phyloP scores from a whole-genome alignment of 495 filamentous ascomycete genomes.

The Podospora appendiculata region DNA sequence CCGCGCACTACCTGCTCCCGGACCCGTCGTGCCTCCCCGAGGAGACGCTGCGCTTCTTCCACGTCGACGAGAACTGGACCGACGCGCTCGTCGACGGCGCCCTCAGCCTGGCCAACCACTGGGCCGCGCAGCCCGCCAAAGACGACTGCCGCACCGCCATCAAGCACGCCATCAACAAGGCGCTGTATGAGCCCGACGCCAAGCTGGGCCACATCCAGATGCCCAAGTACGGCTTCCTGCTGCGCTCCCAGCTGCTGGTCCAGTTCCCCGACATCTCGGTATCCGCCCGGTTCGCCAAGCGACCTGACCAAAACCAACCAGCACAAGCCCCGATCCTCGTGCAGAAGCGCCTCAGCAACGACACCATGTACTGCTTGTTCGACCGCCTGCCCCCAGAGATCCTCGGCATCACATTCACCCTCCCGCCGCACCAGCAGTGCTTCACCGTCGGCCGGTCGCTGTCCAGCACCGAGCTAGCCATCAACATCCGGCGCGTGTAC shows the following conservation, averaged over 20 bases:
- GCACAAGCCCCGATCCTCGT: constrained; percentile 6
- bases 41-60: constrained; percentile 39
- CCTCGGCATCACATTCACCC: constrained; percentile 9
- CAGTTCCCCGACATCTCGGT: constrained; percentile 11
- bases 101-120: constrained; percentile 35
- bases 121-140: constrained; percentile 3
- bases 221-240: constrained; percentile 8
- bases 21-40: constrained; percentile 29
- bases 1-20: constrained; percentile 31
- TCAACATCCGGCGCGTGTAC: background rate
- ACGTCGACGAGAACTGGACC: constrained; percentile 37
- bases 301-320: background rate
- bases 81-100: constrained; percentile 40
- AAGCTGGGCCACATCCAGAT: constrained; percentile 10
- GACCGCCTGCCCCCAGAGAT: constrained; percentile 1
- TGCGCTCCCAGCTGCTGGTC: constrained; percentile 6
- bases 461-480: background rate
- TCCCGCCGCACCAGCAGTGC: constrained; percentile 28
- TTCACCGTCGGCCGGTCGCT: constrained; percentile 12
- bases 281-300: background rate
- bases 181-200: constrained; percentile 5
- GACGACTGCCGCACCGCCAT: constrained; percentile 25
- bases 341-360: constrained; percentile 11
- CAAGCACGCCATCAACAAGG: constrained; percentile 23
- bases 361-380: constrained; percentile 15